Evolutionary conservation across 176 grass and related monocot genomes (phyloP).

Genomic region (Oryza meridionalis): DNA sequence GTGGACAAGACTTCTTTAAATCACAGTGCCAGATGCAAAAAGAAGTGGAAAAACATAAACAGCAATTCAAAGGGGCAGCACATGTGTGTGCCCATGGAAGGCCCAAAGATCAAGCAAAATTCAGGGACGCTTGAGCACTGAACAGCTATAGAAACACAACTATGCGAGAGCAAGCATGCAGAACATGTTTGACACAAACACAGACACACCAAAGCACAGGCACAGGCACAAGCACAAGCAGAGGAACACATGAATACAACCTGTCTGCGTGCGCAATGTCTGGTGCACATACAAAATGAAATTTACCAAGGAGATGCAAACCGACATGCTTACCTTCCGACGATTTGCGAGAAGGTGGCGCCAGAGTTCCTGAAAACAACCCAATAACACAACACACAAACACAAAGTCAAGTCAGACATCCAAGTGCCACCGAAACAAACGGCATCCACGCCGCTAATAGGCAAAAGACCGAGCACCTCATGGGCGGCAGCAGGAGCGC

Average conservation of each 20-base stretch:
- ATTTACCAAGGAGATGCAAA: not conserved
- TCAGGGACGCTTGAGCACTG: not conserved
- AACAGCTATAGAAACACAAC: not conserved
- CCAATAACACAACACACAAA: conserved; percentile 2
- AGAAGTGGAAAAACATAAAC: not conserved
- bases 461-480: conserved; percentile 53
- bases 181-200: not conserved
- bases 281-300: not conserved
- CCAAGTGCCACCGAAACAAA: not conserved
- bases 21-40: not conserved
- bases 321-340: conserved; percentile 60
- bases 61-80: not conserved
- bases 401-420: conserved; percentile 5
- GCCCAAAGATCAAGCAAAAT: not conserved
- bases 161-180: not conserved
- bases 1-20: conserved; percentile 21
- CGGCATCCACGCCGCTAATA: not conserved
- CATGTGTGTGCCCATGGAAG: not conserved
- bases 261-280: not conserved
- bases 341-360: conserved; percentile 64
- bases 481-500: conserved; percentile 68
- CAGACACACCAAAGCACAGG: not conserved
- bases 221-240: not conserved
- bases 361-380: conserved; percentile 51
- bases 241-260: not conserved